Percentiles rank a stretch among this genome's conserved stretches.
Evolutionary conservation across 2,329 filamentous ascomycete species (phyloP).

Genomic region (Catunica adiposa): DNA sequence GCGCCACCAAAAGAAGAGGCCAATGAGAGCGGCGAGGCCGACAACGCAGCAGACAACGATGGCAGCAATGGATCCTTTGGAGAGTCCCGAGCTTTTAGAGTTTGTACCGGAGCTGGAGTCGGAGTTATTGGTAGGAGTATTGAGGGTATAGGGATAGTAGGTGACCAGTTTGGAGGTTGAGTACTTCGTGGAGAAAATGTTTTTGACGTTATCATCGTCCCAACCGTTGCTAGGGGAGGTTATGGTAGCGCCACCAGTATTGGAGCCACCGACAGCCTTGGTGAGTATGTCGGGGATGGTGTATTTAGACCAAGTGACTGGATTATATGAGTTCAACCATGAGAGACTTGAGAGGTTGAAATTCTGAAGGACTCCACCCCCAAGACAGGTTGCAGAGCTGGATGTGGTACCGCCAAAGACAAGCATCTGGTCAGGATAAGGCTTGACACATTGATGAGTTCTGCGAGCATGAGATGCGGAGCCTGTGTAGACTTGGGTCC

Average conservation of each 20-base stretch:
- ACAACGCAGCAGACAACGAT: conserved; percentile 42
- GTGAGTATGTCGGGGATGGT: conserved; percentile 48
- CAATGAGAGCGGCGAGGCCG: conserved; percentile 34
- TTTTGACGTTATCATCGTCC: conserved; percentile 30
- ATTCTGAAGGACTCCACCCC: conserved; percentile 38
- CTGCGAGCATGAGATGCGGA: conserved; percentile 40
- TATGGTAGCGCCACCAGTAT: conserved; percentile 50
- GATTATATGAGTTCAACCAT: conserved; percentile 58
- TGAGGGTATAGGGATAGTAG: conserved; percentile 41
- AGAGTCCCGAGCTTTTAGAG: neutral
- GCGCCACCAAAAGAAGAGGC: conserved; percentile 32
- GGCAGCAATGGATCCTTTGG: conserved; percentile 31
- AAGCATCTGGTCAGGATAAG: conserved; percentile 68
- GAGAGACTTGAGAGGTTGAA: conserved; percentile 55
- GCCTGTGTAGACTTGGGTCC: conserved; percentile 41
- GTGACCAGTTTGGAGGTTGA: conserved; percentile 37
- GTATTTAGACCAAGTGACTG: conserved; percentile 47
- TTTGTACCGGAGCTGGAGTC: neutral
- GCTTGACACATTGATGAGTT: conserved; percentile 59
- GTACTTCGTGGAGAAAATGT: conserved; percentile 40
- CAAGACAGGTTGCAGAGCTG: conserved; percentile 29
- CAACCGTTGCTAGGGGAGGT: conserved; percentile 46
- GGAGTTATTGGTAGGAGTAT: neutral
- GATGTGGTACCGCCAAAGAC: conserved; percentile 50
- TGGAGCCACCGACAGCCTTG: conserved; percentile 49